Evolutionary conservation across 2,329 filamentous ascomycete species (phyloP).

Genomic region (Dothidotthia symphoricarpi): DNA sequence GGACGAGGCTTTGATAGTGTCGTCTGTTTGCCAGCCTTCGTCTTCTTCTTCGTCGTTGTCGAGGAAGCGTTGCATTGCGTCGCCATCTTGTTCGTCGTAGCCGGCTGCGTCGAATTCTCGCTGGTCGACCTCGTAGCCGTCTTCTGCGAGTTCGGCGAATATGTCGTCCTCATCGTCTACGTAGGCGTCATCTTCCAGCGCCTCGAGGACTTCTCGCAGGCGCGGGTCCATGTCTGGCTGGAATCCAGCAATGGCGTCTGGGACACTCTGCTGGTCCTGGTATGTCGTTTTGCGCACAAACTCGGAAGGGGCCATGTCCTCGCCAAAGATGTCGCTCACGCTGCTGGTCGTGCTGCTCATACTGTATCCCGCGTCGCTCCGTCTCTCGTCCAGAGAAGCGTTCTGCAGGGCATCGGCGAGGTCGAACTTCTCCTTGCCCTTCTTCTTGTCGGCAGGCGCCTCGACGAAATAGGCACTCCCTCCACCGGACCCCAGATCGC

Average conservation of each 20-base stretch:
- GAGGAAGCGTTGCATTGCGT: constrained; percentile 44
- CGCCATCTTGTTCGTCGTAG: constrained; percentile 8
- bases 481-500: constrained; percentile 66
- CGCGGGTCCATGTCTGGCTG: constrained; percentile 97
- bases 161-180: constrained; percentile 83
- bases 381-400: constrained; percentile 42
- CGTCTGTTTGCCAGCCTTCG: constrained; percentile 92
- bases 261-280: constrained; percentile 88
- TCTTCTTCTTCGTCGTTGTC: constrained; percentile 61
- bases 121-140: constrained; percentile 71
- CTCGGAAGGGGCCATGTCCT: constrained; percentile 75
- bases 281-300: constrained; percentile 76
- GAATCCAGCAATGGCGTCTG: constrained; percentile 88
- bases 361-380: constrained; percentile 46
- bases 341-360: constrained; percentile 43
- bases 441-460: constrained; percentile 64
- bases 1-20: constrained; percentile 69
- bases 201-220: constrained; percentile 85
- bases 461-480: constrained; percentile 84
- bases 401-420: constrained; percentile 77
- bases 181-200: constrained; percentile 91
- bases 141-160: constrained; percentile 70
- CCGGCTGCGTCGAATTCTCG: constrained; percentile 71
- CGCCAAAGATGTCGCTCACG: constrained; percentile 61
- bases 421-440: constrained; percentile 67